These are phyloP conservation scores for Trypanosoma boissoni DNA, from an alignment of 208 protist genomes.

Conservation along the genomic window DNA sequence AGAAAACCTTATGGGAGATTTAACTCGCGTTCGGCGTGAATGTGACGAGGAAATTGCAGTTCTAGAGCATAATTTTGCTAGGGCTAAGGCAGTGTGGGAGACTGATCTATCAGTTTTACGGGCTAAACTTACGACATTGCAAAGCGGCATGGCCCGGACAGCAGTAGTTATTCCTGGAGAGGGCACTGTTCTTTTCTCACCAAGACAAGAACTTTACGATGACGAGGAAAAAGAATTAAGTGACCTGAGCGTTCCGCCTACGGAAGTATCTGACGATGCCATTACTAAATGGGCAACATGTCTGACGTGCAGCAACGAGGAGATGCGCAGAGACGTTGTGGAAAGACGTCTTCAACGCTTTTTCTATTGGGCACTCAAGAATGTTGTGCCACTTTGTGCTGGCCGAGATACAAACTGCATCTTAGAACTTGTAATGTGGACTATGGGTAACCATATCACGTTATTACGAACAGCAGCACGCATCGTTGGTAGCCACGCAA, in stretches of 20 bases:
- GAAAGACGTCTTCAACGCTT: slow-evolving; percentile 33
- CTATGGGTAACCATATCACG: slow-evolving; percentile 27
- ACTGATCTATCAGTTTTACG: slow-evolving; percentile 53
- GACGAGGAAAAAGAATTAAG: background rate
- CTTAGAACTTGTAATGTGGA: slow-evolving; percentile 35
- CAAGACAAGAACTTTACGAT: slow-evolving; percentile 13
- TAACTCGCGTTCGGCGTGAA: slow-evolving; percentile 38
- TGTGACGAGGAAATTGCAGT: slow-evolving; percentile 53
- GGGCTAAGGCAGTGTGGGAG: slow-evolving; percentile 49
- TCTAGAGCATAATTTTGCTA: slow-evolving; percentile 45
- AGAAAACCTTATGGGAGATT: slow-evolving; percentile 50
- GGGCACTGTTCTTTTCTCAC: background rate
- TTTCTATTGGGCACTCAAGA: slow-evolving; percentile 35
- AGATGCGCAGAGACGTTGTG: slow-evolving; percentile 18
- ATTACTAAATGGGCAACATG: slow-evolving; percentile 32
- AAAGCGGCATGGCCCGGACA: slow-evolving; percentile 27
- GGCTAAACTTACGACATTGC: slow-evolving; percentile 47
- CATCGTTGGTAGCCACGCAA: slow-evolving; percentile 19
- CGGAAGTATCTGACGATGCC: background rate
- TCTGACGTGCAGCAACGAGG: slow-evolving; percentile 18
- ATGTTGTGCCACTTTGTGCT: slow-evolving; percentile 34
- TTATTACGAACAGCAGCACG: slow-evolving; percentile 23
- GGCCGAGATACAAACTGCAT: slow-evolving; percentile 26
- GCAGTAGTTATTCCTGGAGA: slow-evolving; percentile 20
- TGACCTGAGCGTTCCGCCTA: background rate